phyloP scores from a whole-genome alignment of 768 basidiomycete genomes.

The Boletus tomentosulus region DNA sequence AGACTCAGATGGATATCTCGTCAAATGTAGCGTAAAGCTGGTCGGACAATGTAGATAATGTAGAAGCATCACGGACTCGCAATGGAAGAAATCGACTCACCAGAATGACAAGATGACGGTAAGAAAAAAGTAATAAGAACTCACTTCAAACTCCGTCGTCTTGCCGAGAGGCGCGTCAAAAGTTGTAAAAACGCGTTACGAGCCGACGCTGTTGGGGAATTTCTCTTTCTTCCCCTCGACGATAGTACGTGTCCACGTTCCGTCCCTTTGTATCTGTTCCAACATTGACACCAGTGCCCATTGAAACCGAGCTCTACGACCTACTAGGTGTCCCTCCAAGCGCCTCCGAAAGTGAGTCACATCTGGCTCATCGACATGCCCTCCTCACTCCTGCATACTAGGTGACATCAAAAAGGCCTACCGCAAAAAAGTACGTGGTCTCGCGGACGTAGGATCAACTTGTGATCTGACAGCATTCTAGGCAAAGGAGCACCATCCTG shows the following conservation, averaged over 20 bases:
- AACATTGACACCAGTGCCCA: constrained; percentile 46
- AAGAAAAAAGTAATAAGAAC: not conserved
- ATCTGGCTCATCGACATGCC: not conserved
- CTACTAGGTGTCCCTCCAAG: constrained; percentile 67
- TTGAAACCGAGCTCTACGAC: constrained; percentile 83
- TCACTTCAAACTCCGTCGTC: constrained; percentile 31
- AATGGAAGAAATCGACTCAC: constrained; percentile 17
- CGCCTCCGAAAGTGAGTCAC: constrained; percentile 63
- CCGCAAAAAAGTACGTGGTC: constrained; percentile 70
- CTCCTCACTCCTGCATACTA: constrained; percentile 25
- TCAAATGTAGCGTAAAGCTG: constrained; percentile 46
- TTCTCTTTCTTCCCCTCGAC: constrained; percentile 7
- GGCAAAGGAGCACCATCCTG: constrained; percentile 88
- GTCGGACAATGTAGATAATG: constrained; percentile 94
- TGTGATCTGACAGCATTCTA: constrained; percentile 31
- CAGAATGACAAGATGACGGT: not conserved
- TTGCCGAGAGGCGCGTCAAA: constrained; percentile 28
- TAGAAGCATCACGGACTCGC: constrained; percentile 47
- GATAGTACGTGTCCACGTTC: constrained; percentile 25
- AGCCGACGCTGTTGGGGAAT: not conserved
- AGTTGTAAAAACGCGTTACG: constrained; percentile 23
- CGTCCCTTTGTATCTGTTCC: not conserved
- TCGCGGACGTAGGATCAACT: not conserved
- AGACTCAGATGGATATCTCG: constrained; percentile 36
- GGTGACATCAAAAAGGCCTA: constrained; percentile 94